phyloP scores from a whole-genome alignment of 2,329 filamentous ascomycete genomes.

The Colletotrichum chlorophyti region DNA sequence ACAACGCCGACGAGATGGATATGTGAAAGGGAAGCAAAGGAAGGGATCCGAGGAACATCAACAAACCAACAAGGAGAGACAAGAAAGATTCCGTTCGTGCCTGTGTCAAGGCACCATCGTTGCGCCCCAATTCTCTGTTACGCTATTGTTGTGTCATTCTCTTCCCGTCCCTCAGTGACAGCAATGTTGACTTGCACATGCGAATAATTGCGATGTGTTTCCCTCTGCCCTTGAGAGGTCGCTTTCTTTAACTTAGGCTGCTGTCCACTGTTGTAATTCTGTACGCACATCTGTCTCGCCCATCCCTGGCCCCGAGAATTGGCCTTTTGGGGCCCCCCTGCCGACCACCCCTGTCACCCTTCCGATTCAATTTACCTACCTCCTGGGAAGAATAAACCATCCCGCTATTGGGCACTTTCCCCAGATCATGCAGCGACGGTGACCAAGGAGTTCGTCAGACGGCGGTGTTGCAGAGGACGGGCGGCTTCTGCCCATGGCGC shows the following conservation, averaged over 20 bases:
- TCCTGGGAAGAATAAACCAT: conserved; percentile 13
- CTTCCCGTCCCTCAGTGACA: neutral
- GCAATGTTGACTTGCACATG: neutral
- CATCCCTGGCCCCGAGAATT: conserved; percentile 21
- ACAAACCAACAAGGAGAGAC: neutral
- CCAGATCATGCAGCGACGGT: conserved; percentile 2
- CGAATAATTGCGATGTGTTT: neutral
- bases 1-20: conserved; percentile 63
- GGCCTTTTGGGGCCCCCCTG: neutral
- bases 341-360: conserved; percentile 18
- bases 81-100: neutral
- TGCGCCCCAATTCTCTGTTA: neutral
- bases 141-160: conserved; percentile 2
- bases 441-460: conserved; percentile 16
- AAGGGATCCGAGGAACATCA: neutral
- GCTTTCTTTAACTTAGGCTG: conserved; percentile 9
- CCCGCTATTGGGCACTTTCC: conserved; percentile 20
- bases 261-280: conserved; percentile 8
- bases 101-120: neutral
- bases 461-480: conserved; percentile 17
- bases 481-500: too few species aligned
- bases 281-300: conserved; percentile 23
- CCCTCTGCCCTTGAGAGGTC: neutral
- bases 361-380: conserved; percentile 12
- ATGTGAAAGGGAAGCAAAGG: conserved; percentile 8